phyloP scores from a whole-genome alignment of 2,329 filamentous ascomycete genomes.

The Epichloe typhina region DNA sequence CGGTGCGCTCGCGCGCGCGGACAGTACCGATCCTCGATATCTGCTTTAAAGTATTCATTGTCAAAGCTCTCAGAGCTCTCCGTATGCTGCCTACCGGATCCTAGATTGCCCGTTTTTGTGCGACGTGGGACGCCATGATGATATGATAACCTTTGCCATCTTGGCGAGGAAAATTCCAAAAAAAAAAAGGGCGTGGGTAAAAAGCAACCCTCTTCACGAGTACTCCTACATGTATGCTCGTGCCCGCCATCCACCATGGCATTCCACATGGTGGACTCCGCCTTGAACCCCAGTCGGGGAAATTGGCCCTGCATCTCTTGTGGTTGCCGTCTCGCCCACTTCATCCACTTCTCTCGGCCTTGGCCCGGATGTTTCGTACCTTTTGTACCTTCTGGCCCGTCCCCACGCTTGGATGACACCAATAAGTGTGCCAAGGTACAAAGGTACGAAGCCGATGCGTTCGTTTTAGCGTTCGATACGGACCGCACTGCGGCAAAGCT shows the following conservation, averaged over 20 bases:
- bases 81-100: neutral
- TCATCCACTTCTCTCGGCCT: neutral
- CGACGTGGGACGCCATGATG: neutral
- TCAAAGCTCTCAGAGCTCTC: neutral
- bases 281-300: constrained; percentile 9
- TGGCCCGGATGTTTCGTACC: neutral
- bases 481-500: too few relatives aligned
- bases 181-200: neutral
- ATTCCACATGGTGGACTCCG: constrained; percentile 3
- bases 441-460: neutral
- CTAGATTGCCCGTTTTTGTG: neutral
- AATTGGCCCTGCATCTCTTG: constrained; percentile 10
- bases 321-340: neutral
- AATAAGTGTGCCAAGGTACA: neutral
- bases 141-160: neutral
- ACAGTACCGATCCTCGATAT: neutral
- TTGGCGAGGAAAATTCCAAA: neutral
- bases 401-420: constrained; percentile 1
- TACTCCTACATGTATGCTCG: neutral
- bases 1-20: neutral
- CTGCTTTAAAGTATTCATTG: neutral
- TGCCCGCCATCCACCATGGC: constrained; percentile 6
- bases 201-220: too few relatives aligned
- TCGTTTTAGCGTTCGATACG: neutral
- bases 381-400: constrained; percentile 1